phyloP scores from a whole-genome alignment of 2,329 filamentous ascomycete species.

The Aureobasidium sp. region DNA sequence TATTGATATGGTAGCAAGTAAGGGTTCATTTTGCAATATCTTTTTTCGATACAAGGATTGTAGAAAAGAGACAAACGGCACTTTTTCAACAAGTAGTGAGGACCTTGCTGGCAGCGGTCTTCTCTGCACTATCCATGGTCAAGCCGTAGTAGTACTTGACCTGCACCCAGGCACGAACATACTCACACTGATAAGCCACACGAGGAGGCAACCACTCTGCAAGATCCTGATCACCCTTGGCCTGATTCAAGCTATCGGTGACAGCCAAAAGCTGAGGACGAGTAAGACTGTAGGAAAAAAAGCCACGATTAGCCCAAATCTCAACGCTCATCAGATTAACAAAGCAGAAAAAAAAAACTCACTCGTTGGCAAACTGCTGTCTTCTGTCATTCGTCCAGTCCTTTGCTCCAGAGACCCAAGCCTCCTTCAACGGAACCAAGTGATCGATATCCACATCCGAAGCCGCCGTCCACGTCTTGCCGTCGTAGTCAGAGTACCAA shows the following conservation, averaged over 20 bases:
- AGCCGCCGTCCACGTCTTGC: slow-evolving; percentile 59
- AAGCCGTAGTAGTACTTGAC: slow-evolving; percentile 69
- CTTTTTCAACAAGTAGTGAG: slow-evolving; percentile 52
- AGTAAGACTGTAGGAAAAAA: slow-evolving; percentile 11
- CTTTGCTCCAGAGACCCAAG: slow-evolving; percentile 60
- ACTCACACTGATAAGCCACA: slow-evolving; percentile 66
- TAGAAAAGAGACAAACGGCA: background rate
- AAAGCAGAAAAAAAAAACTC: slow-evolving; percentile 37
- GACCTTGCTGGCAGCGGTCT: slow-evolving; percentile 59
- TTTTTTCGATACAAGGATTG: background rate
- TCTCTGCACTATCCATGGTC: slow-evolving; percentile 65
- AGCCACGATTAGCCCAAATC: too few relatives aligned
- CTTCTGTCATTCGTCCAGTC: slow-evolving; percentile 64
- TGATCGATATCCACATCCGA: slow-evolving; percentile 77
- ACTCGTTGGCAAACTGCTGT: slow-evolving; percentile 52
- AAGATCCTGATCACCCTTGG: slow-evolving; percentile 66
- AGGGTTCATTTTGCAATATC: too few relatives aligned
- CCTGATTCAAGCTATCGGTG: slow-evolving; percentile 66
- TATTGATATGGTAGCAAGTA: too few relatives aligned
- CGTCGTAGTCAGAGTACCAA: slow-evolving; percentile 70
- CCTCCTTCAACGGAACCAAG: slow-evolving; percentile 72
- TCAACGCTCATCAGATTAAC: too few relatives aligned
- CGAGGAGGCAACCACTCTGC: slow-evolving; percentile 71
- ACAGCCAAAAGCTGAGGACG: slow-evolving; percentile 70
- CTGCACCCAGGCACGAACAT: slow-evolving; percentile 68